Conservation (phyloP, 441 rosid species). For the Populus hybrid region DNA sequence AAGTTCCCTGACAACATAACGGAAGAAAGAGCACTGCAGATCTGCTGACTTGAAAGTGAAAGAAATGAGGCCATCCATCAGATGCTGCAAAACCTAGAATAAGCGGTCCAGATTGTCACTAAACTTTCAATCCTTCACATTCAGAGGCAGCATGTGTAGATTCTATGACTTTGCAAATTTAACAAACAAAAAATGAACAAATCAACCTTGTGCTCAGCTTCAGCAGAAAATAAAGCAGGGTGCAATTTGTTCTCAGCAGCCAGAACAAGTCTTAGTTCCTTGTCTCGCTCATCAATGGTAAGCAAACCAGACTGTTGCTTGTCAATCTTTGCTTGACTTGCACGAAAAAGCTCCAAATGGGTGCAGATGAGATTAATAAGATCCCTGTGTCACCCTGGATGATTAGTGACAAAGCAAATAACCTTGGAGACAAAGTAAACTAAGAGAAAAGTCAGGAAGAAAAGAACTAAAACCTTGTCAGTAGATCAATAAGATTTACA, state of each 20-base stretch:
- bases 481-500: conserved; percentile 79
- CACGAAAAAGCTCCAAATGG: conserved; percentile 86
- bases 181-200: conserved; percentile 8
- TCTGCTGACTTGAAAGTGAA: conserved; percentile 85
- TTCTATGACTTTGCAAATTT: conserved; percentile 1
- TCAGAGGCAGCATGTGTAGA: background rate
- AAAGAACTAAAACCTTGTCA: conserved; percentile 63
- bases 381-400: conserved; percentile 70
- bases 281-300: conserved; percentile 63
- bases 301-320: conserved; percentile 41
- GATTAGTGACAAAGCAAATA: conserved; percentile 32
- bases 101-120: conserved; percentile 20
- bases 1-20: conserved; percentile 79
- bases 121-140: background rate
- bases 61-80: conserved; percentile 80
- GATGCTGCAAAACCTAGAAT: conserved; percentile 87
- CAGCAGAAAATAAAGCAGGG: conserved; percentile 92
- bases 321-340: conserved; percentile 67
- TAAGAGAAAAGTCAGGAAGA: conserved; percentile 2
- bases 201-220: conserved; percentile 93
- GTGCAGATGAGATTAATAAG: conserved; percentile 65
- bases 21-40: conserved; percentile 81
- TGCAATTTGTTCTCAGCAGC: conserved; percentile 84
- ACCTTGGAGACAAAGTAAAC: background rate
- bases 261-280: conserved; percentile 60